A percentile compares a stretch with the other conserved stretches of the same genome.
Evolutionary conservation across 2,329 filamentous ascomycete genomes (phyloP).

Genomic region (Daldinia sp.): DNA sequence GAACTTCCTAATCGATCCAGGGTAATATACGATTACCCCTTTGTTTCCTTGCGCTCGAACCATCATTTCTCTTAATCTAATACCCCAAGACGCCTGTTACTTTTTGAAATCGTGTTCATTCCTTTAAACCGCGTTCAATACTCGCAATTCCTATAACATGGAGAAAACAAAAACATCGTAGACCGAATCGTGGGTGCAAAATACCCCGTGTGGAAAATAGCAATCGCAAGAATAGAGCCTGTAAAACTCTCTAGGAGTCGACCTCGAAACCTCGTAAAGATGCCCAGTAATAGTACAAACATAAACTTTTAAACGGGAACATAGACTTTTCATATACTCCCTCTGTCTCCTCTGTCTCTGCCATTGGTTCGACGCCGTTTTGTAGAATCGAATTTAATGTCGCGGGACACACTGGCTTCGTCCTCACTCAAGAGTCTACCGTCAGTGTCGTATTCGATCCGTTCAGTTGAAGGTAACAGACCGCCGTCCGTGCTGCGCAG

Average conservation of each 20-base stretch:
- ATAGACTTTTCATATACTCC: conserved; percentile 53
- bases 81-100: conserved; percentile 15
- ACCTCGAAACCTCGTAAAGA: background rate
- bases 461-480: conserved; percentile 51
- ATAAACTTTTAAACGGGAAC: conserved; percentile 4
- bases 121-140: conserved; percentile 5
- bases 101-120: conserved; percentile 8
- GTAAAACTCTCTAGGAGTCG: background rate
- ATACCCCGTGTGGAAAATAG: background rate
- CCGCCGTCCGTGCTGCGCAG: conserved; percentile 49
- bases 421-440: conserved; percentile 57
- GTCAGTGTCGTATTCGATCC: conserved; percentile 50
- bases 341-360: conserved; percentile 58
- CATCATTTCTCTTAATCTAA: conserved; percentile 26
- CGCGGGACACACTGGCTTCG: conserved; percentile 56
- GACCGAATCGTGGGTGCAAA: background rate
- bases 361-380: conserved; percentile 48
- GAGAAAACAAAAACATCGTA: conserved; percentile 4
- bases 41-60: conserved; percentile 8
- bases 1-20: conserved; percentile 21
- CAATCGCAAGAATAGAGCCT: background rate
- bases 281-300: conserved; percentile 23
- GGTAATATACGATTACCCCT: conserved; percentile 27
- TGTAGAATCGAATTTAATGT: conserved; percentile 50
- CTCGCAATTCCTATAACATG: background rate